A percentile compares a stretch with the other conserved stretches of the same genome.
phyloP scores from a whole-genome alignment of 352 stramenopile species.

The Phytophthora sp. region DNA sequence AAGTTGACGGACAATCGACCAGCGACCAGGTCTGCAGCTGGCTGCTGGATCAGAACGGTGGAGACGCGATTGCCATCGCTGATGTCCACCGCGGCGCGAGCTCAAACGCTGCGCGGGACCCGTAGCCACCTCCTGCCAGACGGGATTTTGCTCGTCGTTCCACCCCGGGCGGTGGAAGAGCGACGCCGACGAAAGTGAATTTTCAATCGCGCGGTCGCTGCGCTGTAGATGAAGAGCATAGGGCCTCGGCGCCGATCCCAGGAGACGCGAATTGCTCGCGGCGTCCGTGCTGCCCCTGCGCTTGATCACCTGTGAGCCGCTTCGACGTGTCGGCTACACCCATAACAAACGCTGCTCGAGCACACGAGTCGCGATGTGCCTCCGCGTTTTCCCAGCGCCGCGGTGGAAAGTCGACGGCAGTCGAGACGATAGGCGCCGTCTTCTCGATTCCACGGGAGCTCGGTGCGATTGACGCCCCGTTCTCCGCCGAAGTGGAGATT shows the following conservation, averaged over 20 bases:
- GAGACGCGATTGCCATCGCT: too few relatives aligned
- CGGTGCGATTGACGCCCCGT: neutral
- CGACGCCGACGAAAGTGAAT: constrained; percentile 8
- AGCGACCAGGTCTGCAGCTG: too few relatives aligned
- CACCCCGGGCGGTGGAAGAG: neutral
- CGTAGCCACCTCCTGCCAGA: too few relatives aligned
- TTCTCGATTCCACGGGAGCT: neutral
- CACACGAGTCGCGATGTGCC: too few relatives aligned
- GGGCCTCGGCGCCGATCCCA: constrained; percentile 1
- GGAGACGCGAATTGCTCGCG: neutral
- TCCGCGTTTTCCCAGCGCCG: too few relatives aligned
- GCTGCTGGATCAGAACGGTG: too few relatives aligned
- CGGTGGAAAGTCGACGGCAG: neutral
- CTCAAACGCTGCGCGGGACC: too few relatives aligned
- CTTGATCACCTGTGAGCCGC: neutral
- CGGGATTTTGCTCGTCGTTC: constrained; percentile 9
- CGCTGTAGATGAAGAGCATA: neutral
- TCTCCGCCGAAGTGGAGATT: neutral
- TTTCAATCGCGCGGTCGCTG: constrained; percentile 9
- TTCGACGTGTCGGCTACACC: constrained; percentile 5
- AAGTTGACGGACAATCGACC: too few relatives aligned
- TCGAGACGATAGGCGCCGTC: neutral
- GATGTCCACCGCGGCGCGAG: too few relatives aligned
- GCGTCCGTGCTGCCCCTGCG: neutral
- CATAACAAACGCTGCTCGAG: neutral